Evolutionary conservation across 2,329 filamentous ascomycete species (phyloP).

Genomic region (Microascus cirrosus): DNA sequence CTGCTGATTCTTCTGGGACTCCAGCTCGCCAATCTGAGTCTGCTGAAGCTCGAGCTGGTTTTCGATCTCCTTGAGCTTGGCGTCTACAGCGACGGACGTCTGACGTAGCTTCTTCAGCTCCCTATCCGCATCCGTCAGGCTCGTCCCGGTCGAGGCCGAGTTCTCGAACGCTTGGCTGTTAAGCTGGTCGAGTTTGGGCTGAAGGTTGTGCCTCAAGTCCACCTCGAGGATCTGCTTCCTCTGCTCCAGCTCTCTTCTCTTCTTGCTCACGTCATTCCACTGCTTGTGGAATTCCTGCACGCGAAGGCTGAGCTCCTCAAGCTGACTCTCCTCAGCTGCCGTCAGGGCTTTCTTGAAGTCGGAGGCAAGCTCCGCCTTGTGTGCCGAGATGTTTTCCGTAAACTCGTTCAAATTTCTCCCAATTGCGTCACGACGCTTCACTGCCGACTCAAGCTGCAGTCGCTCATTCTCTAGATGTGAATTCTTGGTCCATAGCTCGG

Average conservation of each 20-base stretch:
- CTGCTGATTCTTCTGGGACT: conserved; percentile 46
- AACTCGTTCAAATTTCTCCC: conserved; percentile 66
- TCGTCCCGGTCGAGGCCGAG: conserved; percentile 46
- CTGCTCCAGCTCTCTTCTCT: conserved; percentile 66
- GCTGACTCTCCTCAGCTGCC: conserved; percentile 66
- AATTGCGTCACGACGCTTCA: conserved; percentile 52
- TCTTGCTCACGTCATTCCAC: conserved; percentile 62
- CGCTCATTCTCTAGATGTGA: conserved; percentile 62
- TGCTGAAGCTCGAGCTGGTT: conserved; percentile 47
- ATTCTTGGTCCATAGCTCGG: conserved; percentile 67
- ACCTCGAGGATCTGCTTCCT: conserved; percentile 77
- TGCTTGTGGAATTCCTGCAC: conserved; percentile 67
- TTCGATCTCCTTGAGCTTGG: conserved; percentile 66
- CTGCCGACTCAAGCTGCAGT: conserved; percentile 62
- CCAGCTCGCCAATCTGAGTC: conserved; percentile 42
- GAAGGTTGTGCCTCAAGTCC: conserved; percentile 80
- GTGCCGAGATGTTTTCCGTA: conserved; percentile 61
- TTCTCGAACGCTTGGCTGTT: conserved; percentile 64
- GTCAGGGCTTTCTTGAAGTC: conserved; percentile 90
- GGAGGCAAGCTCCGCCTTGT: conserved; percentile 69
- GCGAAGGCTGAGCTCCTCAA: conserved; percentile 58
- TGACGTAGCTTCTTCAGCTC: conserved; percentile 72
- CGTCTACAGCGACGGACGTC: conserved; percentile 53
- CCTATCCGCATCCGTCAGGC: conserved; percentile 65
- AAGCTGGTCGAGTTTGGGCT: conserved; percentile 78